phyloP scores from a whole-genome alignment of 2,329 filamentous ascomycete genomes.

The Clarireedia paspali region DNA sequence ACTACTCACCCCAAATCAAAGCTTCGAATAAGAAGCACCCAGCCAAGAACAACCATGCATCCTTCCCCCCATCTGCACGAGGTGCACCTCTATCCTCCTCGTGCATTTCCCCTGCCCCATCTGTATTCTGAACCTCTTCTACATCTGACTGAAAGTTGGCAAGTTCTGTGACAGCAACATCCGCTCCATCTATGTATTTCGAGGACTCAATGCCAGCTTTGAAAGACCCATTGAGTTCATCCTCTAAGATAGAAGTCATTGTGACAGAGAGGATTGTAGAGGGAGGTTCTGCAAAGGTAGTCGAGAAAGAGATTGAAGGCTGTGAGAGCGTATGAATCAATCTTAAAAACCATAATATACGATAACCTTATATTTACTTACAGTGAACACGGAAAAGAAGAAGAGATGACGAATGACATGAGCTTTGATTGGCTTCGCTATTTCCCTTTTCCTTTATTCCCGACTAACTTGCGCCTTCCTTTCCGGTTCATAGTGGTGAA shows the following conservation, averaged over 20 bases:
- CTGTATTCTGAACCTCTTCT: too few relatives aligned
- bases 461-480: too few relatives aligned
- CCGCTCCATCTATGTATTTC: neutral
- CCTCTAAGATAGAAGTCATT: neutral
- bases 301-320: neutral
- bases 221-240: too few relatives aligned
- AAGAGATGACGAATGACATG: too few relatives aligned
- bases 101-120: neutral
- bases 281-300: neutral
- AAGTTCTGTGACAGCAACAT: neutral
- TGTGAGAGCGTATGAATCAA: too few relatives aligned
- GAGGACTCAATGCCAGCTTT: too few relatives aligned
- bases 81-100: slow-evolving; percentile 21
- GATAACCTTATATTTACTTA: too few relatives aligned
- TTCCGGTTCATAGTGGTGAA: too few relatives aligned
- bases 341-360: too few relatives aligned
- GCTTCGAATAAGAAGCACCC: slow-evolving; percentile 45
- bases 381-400: too few relatives aligned
- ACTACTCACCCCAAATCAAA: slow-evolving; percentile 41
- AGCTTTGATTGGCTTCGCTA: too few relatives aligned
- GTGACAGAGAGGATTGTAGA: neutral
- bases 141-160: neutral
- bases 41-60: slow-evolving; percentile 43
- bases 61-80: slow-evolving; percentile 40
- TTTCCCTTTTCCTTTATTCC: too few relatives aligned